Percentiles rank a stretch among this genome's conserved stretches.
Conservation (phyloP, 192 early-diverging fungal genomes). For the Mortierella alpina region DNA sequence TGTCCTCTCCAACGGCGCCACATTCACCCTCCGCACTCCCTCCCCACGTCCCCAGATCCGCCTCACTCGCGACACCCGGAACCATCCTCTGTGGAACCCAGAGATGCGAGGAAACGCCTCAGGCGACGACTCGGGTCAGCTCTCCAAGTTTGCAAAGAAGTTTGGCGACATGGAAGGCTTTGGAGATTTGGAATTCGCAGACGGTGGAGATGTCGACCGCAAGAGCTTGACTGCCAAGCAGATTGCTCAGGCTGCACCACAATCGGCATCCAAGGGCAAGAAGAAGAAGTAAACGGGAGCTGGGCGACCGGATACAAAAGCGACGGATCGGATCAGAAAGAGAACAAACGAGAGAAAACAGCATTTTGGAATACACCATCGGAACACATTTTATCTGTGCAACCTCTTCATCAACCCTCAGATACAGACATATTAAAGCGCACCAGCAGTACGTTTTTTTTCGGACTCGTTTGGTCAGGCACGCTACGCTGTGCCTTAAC, state of each 20-base stretch:
- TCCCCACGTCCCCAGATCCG: constrained; percentile 87
- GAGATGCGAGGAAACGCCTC: constrained; percentile 61
- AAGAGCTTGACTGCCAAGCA: constrained; percentile 51
- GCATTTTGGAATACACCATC: no score
- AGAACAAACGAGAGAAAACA: no score
- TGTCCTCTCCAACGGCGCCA: constrained; percentile 89
- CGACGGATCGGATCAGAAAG: no score
- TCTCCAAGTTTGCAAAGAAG: constrained; percentile 84
- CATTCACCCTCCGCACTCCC: constrained; percentile 83
- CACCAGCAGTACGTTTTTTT: no score
- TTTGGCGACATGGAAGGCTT: constrained; percentile 77
- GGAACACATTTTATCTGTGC: no score
- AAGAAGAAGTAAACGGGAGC: constrained; percentile 51
- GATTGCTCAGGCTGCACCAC: constrained; percentile 25
- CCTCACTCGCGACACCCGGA: constrained; percentile 92
- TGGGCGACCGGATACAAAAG: no score
- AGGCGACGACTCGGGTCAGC: constrained; percentile 83
- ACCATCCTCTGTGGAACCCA: constrained; percentile 95
- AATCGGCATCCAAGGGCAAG: constrained; percentile 42
- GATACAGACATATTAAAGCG: no score
- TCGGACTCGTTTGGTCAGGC: no score
- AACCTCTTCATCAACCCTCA: no score
- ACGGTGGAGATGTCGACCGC: constrained; percentile 52
- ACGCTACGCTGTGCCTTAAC: no score
- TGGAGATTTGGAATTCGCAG: constrained; percentile 60